Percentiles rank a stretch among this genome's conserved stretches.
These are phyloP conservation scores for Metschnikowia colocasiae DNA, from an alignment of 805 yeast genomes.

Conservation along the genomic window DNA sequence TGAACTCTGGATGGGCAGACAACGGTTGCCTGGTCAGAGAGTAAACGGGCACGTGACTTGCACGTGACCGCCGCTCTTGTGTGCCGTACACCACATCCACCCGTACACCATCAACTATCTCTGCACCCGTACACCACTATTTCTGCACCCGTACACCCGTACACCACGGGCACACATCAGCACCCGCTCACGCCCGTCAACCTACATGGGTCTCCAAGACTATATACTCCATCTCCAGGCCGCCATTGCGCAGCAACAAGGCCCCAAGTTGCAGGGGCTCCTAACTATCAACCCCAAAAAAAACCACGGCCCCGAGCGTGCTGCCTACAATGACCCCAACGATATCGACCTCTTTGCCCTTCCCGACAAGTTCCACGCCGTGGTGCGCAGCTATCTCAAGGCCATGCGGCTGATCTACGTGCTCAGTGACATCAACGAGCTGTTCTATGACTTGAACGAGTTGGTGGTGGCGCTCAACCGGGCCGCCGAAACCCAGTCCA, in stretches of 20 bases:
- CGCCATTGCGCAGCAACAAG: slow-evolving; percentile 21
- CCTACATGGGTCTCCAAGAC: slow-evolving; percentile 15
- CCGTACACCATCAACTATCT: too few species aligned
- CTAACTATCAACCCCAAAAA: slow-evolving; percentile 35
- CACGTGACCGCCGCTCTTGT: too few species aligned
- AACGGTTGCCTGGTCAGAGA: too few species aligned
- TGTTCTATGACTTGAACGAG: slow-evolving; percentile 35
- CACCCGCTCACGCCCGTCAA: too few species aligned
- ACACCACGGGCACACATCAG: too few species aligned
- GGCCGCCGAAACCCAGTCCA: slow-evolving; percentile 49
- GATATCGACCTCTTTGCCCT: slow-evolving; percentile 39
- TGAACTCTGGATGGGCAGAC: too few species aligned
- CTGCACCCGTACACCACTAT: too few species aligned
- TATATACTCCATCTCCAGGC: slow-evolving; percentile 23
- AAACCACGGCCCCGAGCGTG: slow-evolving; percentile 28
- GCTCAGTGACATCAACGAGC: slow-evolving; percentile 29
- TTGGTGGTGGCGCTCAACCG: slow-evolving; percentile 47
- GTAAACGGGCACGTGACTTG: too few species aligned
- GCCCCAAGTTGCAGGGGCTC: slow-evolving; percentile 20
- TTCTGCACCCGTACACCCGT: too few species aligned
- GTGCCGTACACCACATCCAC: too few species aligned
- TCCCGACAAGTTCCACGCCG: slow-evolving; percentile 35
- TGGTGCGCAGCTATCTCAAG: slow-evolving; percentile 27
- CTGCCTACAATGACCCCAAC: slow-evolving; percentile 33
- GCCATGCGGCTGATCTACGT: slow-evolving; percentile 34